Evolutionary conservation across 2,329 filamentous ascomycete genomes (phyloP).

Genomic region (Ophiocordyceps australis): DNA sequence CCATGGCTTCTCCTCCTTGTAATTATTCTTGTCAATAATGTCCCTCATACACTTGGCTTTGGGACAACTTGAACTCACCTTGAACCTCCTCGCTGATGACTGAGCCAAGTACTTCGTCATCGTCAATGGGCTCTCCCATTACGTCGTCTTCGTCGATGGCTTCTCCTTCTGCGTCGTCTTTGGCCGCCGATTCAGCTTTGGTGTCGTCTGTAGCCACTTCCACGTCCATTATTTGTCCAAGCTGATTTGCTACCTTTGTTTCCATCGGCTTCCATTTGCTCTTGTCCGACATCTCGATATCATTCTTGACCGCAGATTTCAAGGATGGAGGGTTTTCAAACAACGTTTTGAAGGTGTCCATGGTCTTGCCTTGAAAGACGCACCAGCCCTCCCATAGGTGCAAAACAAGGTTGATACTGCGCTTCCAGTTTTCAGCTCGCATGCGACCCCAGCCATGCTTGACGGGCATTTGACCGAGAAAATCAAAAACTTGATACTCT

Average conservation of each 20-base stretch:
- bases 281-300: constrained; percentile 12
- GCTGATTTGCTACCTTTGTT: constrained; percentile 15
- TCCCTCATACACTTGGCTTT: too few species aligned
- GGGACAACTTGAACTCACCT: too few species aligned
- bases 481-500: constrained; percentile 51
- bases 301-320: constrained; percentile 11
- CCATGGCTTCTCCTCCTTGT: too few species aligned
- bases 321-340: constrained; percentile 51
- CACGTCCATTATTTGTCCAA: constrained; percentile 17
- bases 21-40: too few species aligned
- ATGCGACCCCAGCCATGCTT: constrained; percentile 63
- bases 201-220: constrained; percentile 16
- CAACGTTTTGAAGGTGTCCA: constrained; percentile 48
- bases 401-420: constrained; percentile 51
- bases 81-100: too few species aligned
- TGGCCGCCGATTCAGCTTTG: constrained; percentile 21
- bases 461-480: constrained; percentile 55
- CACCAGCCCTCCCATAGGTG: constrained; percentile 56
- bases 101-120: constrained; percentile 15
- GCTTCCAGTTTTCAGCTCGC: constrained; percentile 70
- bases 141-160: constrained; percentile 24
- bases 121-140: constrained; percentile 21
- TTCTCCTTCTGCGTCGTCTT: constrained; percentile 21
- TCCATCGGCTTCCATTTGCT: constrained; percentile 34
- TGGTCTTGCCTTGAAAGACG: constrained; percentile 55